A percentile compares a stretch with the other conserved stretches of the same genome.
phyloP scores from a whole-genome alignment of 805 yeast genomes.

The Saccharomycopsis sp. region DNA sequence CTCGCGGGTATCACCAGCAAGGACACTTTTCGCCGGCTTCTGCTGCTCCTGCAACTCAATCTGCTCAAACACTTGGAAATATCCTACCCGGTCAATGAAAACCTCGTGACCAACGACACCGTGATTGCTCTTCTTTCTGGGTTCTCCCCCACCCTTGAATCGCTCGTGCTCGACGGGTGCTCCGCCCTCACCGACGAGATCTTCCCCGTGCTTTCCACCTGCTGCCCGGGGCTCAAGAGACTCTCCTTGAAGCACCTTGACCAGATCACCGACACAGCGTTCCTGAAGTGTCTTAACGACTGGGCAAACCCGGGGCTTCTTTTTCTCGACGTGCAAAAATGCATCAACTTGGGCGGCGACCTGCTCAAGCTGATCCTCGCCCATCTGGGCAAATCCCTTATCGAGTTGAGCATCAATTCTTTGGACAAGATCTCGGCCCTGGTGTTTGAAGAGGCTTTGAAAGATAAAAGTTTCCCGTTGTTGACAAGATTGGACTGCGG shows the following conservation, averaged over 20 bases:
- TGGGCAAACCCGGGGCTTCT: constrained; percentile 56
- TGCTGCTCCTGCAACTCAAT: constrained; percentile 54
- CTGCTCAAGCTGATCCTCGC: constrained; percentile 50
- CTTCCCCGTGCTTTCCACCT: constrained; percentile 41
- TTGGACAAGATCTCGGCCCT: constrained; percentile 45
- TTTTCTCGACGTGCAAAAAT: constrained; percentile 53
- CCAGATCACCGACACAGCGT: constrained; percentile 60
- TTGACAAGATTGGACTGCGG: constrained; percentile 68
- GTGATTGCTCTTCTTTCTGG: constrained; percentile 50
- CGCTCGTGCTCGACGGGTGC: constrained; percentile 66
- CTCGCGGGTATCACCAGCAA: constrained; percentile 62
- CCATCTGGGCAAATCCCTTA: constrained; percentile 58
- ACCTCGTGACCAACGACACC: constrained; percentile 58
- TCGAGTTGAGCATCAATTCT: constrained; percentile 67
- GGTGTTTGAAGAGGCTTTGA: constrained; percentile 40
- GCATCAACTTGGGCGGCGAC: constrained; percentile 53
- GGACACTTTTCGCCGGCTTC: constrained; percentile 47
- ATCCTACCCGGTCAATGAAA: constrained; percentile 58
- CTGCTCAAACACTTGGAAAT: constrained; percentile 52
- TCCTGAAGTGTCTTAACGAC: constrained; percentile 46
- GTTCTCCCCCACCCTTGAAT: constrained; percentile 51
- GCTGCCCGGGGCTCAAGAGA: constrained; percentile 46
- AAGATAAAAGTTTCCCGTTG: constrained; percentile 37
- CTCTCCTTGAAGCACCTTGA: constrained; percentile 53
- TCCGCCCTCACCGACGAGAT: constrained; percentile 59